These are phyloP conservation scores for Alternaria triticimaculans DNA, from an alignment of 2,329 filamentous ascomycete species.

Conservation along the genomic window DNA sequence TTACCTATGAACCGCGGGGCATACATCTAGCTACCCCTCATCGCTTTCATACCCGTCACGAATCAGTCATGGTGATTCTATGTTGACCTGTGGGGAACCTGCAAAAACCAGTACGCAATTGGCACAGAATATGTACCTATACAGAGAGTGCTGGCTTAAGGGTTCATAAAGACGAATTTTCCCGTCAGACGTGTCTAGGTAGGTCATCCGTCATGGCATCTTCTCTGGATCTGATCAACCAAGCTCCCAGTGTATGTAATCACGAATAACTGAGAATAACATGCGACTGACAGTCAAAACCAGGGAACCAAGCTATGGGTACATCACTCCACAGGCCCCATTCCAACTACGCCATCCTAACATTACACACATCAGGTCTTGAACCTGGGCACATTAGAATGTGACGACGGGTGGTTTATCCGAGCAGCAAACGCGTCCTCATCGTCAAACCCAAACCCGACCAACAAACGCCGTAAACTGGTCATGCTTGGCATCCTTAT, in stretches of 20 bases:
- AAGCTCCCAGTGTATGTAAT: slow-evolving; percentile 22
- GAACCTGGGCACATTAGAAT: slow-evolving; percentile 45
- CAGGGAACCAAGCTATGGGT: slow-evolving; percentile 49
- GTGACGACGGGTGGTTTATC: slow-evolving; percentile 46
- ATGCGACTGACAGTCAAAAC: too few species aligned
- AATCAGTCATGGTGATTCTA: neutral
- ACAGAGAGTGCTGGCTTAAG: neutral
- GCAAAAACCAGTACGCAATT: neutral
- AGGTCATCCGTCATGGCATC: neutral
- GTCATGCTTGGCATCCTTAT: slow-evolving; percentile 24
- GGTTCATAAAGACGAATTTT: neutral
- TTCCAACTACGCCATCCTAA: neutral
- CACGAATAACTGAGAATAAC: neutral
- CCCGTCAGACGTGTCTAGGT: neutral
- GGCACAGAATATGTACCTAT: neutral
- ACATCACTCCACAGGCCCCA: neutral
- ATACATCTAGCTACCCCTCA: neutral
- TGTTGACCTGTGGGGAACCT: neutral
- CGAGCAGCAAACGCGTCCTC: slow-evolving; percentile 38
- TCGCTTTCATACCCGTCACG: neutral
- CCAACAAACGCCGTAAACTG: slow-evolving; percentile 34
- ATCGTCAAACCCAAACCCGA: slow-evolving; percentile 36
- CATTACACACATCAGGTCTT: slow-evolving; percentile 29
- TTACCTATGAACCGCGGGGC: neutral
- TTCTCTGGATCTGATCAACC: slow-evolving; percentile 25